Conservation (phyloP, 257 asterid genomes). For the Plantago ovata region DNA sequence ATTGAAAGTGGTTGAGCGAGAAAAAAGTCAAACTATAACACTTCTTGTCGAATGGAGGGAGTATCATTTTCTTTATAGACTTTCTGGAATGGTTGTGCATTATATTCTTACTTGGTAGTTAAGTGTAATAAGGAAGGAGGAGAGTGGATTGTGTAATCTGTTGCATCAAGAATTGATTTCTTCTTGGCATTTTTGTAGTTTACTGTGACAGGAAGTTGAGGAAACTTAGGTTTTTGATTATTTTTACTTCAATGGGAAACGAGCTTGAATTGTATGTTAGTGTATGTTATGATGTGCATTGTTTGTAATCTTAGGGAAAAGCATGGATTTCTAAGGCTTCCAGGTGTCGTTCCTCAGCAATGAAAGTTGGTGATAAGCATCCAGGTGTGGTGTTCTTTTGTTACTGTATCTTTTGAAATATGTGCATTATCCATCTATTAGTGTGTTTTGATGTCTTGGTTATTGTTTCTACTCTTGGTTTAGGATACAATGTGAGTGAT, state of each 20-base stretch:
- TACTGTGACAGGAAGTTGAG: constrained; percentile 8
- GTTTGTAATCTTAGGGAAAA: constrained; percentile 56
- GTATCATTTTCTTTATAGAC: too few relatives aligned
- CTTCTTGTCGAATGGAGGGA: too few relatives aligned
- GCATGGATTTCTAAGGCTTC: constrained; percentile 81
- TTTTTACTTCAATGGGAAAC: too few relatives aligned
- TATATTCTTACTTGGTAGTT: too few relatives aligned
- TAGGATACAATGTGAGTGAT: constrained; percentile 88
- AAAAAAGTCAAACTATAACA: too few relatives aligned
- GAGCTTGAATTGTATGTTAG: background rate
- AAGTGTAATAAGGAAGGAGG: too few relatives aligned
- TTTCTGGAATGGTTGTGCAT: too few relatives aligned
- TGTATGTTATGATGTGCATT: constrained; percentile 17
- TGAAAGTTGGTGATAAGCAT: constrained; percentile 83
- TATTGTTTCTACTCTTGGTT: constrained; percentile 11
- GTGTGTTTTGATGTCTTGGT: constrained; percentile 3
- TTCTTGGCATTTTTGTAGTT: background rate
- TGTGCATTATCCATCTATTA: constrained; percentile 6
- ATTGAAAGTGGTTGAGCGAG: too few relatives aligned
- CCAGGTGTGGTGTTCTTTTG: constrained; percentile 55
- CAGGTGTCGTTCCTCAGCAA: constrained; percentile 60
- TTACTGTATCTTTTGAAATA: background rate
- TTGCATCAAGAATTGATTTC: background rate
- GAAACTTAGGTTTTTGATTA: too few relatives aligned
- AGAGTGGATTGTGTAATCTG: background rate